phyloP scores from a whole-genome alignment of 306 rosid species.

The Vigna hirtella region DNA sequence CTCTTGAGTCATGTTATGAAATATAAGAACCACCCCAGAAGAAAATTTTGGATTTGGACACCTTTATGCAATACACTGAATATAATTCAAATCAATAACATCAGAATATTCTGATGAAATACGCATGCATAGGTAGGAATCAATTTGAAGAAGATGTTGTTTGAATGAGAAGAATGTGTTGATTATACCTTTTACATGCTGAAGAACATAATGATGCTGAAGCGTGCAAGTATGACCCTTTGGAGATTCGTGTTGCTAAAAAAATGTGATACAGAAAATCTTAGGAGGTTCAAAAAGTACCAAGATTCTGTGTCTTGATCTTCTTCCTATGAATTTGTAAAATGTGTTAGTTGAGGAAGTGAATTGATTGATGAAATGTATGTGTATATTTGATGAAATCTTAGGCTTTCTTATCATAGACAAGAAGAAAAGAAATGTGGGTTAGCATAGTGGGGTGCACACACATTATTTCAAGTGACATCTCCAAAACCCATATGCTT shows the following conservation, averaged over 20 bases:
- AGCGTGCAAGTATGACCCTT: constrained; percentile 36
- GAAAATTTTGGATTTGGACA: background rate
- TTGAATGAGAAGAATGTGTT: background rate
- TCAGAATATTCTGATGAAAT: constrained; percentile 1
- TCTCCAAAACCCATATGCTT: constrained; percentile 46
- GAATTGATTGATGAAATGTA: constrained; percentile 47
- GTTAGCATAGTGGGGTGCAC: constrained; percentile 72
- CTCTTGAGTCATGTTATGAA: background rate
- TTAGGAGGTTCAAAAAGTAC: constrained; percentile 41
- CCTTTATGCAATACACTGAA: background rate
- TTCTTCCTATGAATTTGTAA: constrained; percentile 42
- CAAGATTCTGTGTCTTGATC: constrained; percentile 49
- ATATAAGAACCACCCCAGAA: background rate
- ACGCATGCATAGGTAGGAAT: background rate
- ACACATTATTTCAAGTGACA: constrained; percentile 48
- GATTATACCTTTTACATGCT: constrained; percentile 31
- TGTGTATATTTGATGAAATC: constrained; percentile 46
- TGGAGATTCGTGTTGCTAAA: constrained; percentile 48
- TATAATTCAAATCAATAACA: background rate
- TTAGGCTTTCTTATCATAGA: constrained; percentile 42
- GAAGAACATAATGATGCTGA: constrained; percentile 43
- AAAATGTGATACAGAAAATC: constrained; percentile 33
- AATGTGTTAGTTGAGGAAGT: constrained; percentile 39
- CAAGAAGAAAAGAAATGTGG: constrained; percentile 42
- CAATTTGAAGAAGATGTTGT: background rate